Evolutionary conservation across 495 filamentous ascomycete genomes (phyloP).

Genomic region (Neurospora sp.): DNA sequence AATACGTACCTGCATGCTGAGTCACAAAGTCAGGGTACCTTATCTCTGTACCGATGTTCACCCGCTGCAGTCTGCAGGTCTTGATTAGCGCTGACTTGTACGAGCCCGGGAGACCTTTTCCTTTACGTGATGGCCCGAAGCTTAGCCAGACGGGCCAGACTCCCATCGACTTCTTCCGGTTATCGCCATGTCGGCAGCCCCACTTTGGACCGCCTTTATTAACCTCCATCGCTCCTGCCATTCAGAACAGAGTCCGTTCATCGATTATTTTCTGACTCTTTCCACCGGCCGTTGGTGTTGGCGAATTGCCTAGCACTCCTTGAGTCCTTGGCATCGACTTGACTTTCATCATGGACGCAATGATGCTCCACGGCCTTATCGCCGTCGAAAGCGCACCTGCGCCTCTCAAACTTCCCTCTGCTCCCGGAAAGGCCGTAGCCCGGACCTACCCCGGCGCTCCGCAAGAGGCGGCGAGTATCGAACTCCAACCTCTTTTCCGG

Average conservation of each 20-base stretch:
- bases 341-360: neutral
- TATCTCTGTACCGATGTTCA: neutral
- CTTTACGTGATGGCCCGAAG: neutral
- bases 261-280: neutral
- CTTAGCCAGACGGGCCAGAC: neutral
- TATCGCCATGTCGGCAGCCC: neutral
- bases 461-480: constrained; percentile 20
- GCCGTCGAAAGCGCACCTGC: neutral
- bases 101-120: neutral
- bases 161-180: neutral
- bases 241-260: neutral
- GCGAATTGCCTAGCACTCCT: neutral
- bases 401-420: constrained; percentile 3
- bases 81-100: neutral
- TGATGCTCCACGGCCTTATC: neutral
- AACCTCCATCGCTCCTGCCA: neutral
- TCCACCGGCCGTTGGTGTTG: neutral
- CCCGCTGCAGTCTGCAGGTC: neutral
- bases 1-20: neutral
- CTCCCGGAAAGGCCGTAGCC: constrained; percentile 26
- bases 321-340: neutral
- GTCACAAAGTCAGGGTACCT: neutral
- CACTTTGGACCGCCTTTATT: neutral
- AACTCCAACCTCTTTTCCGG: constrained; percentile 20
- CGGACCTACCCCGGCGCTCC: constrained; percentile 31